Evolutionary conservation across 768 basidiomycete species (phyloP), one percentile per base, ranked within the genome.

Genomic region (Gyrodon lividus): DNA sequence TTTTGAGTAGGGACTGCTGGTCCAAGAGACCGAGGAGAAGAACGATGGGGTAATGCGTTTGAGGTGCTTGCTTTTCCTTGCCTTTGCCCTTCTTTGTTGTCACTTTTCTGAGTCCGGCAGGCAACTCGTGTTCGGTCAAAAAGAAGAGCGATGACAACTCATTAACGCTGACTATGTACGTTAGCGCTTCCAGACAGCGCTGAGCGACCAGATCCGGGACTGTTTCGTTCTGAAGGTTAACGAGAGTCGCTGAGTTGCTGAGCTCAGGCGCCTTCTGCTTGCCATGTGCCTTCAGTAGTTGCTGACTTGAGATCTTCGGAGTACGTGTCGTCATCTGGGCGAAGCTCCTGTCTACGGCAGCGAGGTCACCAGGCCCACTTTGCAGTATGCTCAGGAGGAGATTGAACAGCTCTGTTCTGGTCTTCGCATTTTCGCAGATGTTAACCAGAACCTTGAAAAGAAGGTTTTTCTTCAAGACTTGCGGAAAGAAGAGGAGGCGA

Each of bases 401-500:
- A 63, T 95, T 97, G 77, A 99, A 90, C 20, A 98, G 76, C 59
- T 99, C 97, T 5, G 83, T 84, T 17, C 97, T 81, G 0, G 96
- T 94, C 63, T 88, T 91, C 3, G 83, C 74, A 65, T 99, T 99
- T 72, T 98, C 95, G 72, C 94, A 99, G 7, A 99, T 77, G 65
- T 98, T 96, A 56, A 92, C 86, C 31, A 99, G 83, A 2, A 97
- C 86, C 63, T 87, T 89, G 68, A 92, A 91, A 12, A 99, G 77
- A 20, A 89, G 71, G 43, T 81, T 87, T 72, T 92, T 94, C 71
- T 84, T 84, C 53, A 92, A 75, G 19, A 93, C 86, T 58, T 97
- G 92, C 4, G 97, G 97, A 79, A 93, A 97, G 78, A 99, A 99
- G 19, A 99, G 79, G 7, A 98, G 81, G 46, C 95, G 85, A 37